Evolutionary conservation across 345 rosid species (phyloP), one percentile per base, ranked within the genome.

Genomic region (Aquilaria yunnanensis): DNA sequence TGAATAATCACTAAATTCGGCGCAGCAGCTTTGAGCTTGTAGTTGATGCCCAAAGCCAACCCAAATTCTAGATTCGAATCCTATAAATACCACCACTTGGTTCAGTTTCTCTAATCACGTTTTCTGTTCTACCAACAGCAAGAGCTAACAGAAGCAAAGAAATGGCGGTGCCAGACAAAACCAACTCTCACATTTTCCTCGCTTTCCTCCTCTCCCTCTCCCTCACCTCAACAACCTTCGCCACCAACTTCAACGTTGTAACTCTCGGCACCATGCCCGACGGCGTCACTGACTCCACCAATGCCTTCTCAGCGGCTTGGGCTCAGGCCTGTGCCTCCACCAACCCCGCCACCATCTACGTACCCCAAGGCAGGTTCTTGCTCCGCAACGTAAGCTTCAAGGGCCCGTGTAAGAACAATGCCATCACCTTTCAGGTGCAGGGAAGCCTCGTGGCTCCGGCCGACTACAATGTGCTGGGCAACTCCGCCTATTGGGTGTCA

Each of bases 261-360:
- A 66, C 49, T 23, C 83, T 60, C 8, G 87, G 85, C 2, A 81
- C 85, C 11, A 79, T 69, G 53, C 80, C 80, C 6, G 65, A 74
- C 9, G 84, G 85, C 4, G 41, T 33, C 2, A 62, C 75, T 5
- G 78, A 82, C 69, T 80, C 88, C 0, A 69, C 80, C 0, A 30
- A 61, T 51, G 81, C 86, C 14, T 83, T 85, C 66, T 41, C 65
- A 6, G 57, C 64, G 2, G 84, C 84, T 11, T 85, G 91, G 91
- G 60, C 43, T 13, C 60, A 70, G 0, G 91, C 91, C 0, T 83
- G 90, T 56, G 32, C 59, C 37, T 69, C 51, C 0, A 23, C 33
- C 2, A 76, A 56, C 47, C 54, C 82, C 3, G 45, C 68, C 3
- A 2, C 70, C 16, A 59, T 84, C 2, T 47, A 78, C 13, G 79